phyloP scores from a whole-genome alignment of 2,329 filamentous ascomycete genomes.

The Curvularia lunata region DNA sequence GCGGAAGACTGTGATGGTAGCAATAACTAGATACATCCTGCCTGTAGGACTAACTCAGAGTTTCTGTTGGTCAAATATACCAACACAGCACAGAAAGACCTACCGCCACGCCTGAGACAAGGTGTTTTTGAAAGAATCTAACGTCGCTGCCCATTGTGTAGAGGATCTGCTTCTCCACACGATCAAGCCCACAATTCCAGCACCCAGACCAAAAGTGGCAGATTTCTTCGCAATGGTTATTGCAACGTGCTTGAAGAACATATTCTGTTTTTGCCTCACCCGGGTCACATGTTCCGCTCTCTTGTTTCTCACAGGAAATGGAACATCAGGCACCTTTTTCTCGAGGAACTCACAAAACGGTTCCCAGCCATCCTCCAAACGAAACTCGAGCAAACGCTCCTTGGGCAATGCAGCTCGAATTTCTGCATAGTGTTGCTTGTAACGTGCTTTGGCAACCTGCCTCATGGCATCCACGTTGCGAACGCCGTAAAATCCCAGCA shows the following conservation, averaged over 20 bases:
- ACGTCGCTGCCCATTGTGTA: not conserved
- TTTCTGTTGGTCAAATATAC: too few relatives aligned
- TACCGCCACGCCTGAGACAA: not conserved
- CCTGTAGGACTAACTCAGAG: too few relatives aligned
- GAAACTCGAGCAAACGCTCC: slow-evolving; percentile 29
- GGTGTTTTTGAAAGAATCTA: not conserved
- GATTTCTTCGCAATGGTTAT: slow-evolving; percentile 2
- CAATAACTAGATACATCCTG: too few relatives aligned
- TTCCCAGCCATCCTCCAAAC: slow-evolving; percentile 30
- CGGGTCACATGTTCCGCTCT: slow-evolving; percentile 11
- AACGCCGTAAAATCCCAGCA: slow-evolving; percentile 9
- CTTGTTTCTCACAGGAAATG: slow-evolving; percentile 25
- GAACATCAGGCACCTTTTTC: slow-evolving; percentile 23
- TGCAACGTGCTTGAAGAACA: slow-evolving; percentile 11
- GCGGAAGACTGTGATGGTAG: too few relatives aligned
- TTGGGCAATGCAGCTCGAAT: slow-evolving; percentile 25
- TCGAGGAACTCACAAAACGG: slow-evolving; percentile 34
- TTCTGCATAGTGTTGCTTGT: slow-evolving; percentile 20
- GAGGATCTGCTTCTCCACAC: slow-evolving; percentile 4
- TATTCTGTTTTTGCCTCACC: slow-evolving; percentile 12
- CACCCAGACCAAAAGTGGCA: not conserved
- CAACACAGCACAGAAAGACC: too few relatives aligned
- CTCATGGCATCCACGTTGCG: slow-evolving; percentile 8
- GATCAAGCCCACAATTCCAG: not conserved
- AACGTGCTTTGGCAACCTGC: slow-evolving; percentile 14